Percentiles rank a stretch among this genome's conserved stretches.
These are phyloP conservation scores for Lentinula detonsa DNA, from an alignment of 768 basidiomycete species.

Conservation along the genomic window DNA sequence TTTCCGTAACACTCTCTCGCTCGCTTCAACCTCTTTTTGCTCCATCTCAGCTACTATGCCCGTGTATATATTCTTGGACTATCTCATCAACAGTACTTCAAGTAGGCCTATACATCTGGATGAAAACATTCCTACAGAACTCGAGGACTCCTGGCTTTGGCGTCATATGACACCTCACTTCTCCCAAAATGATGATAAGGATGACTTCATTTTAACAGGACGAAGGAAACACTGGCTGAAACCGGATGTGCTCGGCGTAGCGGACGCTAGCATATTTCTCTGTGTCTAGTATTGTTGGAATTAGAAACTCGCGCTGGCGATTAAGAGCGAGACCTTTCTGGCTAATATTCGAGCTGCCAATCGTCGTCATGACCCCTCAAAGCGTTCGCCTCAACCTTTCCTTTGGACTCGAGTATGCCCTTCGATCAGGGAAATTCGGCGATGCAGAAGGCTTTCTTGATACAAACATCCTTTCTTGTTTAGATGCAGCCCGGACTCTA, in stretches of 20 bases:
- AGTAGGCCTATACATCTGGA: conserved; percentile 1
- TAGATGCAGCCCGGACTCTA: background rate
- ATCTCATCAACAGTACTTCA: conserved; percentile 1
- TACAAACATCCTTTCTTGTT: background rate
- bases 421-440: conserved; percentile 2
- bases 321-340: background rate
- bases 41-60: background rate
- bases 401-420: background rate
- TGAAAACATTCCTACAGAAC: background rate
- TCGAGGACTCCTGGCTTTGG: conserved; percentile 2
- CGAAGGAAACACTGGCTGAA: background rate
- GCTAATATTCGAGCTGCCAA: background rate
- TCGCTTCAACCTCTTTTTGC: too few relatives aligned
- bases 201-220: background rate
- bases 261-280: background rate
- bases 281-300: background rate
- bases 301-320: background rate
- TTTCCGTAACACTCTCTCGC: background rate
- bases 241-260: background rate
- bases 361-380: background rate
- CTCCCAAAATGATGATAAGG: background rate
- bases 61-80: conserved; percentile 1
- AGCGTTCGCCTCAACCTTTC: background rate
- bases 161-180: background rate
- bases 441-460: conserved; percentile 1